Conservation (phyloP, 2,329 filamentous ascomycete genomes). For the Aureobasidium sp. region DNA sequence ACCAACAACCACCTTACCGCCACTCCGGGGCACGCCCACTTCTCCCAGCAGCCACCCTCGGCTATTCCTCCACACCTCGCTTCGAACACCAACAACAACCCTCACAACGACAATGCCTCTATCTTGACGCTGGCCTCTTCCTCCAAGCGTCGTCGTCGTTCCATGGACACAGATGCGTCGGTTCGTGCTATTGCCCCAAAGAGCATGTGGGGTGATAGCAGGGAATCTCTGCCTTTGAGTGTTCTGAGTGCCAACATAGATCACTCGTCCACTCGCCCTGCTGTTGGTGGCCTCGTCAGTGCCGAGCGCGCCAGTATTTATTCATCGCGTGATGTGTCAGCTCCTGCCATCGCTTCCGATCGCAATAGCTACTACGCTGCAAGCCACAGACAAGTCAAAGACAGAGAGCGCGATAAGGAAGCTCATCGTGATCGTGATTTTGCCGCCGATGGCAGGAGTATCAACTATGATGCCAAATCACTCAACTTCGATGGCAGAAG, state of each 20-base stretch:
- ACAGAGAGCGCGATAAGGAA: constrained; percentile 19
- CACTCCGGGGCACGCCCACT: constrained; percentile 23
- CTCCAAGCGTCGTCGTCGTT: constrained; percentile 69
- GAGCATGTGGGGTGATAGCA: constrained; percentile 73
- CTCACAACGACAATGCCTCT: constrained; percentile 65
- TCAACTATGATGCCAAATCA: constrained; percentile 23
- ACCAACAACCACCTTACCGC: constrained; percentile 38
- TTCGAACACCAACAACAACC: constrained; percentile 40
- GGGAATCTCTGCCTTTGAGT: constrained; percentile 71
- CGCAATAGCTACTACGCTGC: constrained; percentile 74
- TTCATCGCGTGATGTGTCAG: constrained; percentile 33
- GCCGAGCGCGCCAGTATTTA: constrained; percentile 75
- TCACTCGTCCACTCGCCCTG: constrained; percentile 43
- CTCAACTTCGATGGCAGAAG: constrained; percentile 20
- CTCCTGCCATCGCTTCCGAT: constrained; percentile 62
- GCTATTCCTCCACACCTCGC: constrained; percentile 11
- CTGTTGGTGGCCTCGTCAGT: constrained; percentile 48
- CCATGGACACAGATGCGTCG: constrained; percentile 78
- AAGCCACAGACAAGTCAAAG: constrained; percentile 33
- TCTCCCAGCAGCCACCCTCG: constrained; percentile 15
- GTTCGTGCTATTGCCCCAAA: constrained; percentile 78
- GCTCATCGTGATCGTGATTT: constrained; percentile 14
- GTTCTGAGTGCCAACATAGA: constrained; percentile 64
- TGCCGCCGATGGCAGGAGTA: constrained; percentile 14
- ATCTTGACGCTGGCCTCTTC: constrained; percentile 80